Evolutionary conservation across 2,329 filamentous ascomycete genomes (phyloP).

Genomic region (Myriosclerotinia scirpicola): DNA sequence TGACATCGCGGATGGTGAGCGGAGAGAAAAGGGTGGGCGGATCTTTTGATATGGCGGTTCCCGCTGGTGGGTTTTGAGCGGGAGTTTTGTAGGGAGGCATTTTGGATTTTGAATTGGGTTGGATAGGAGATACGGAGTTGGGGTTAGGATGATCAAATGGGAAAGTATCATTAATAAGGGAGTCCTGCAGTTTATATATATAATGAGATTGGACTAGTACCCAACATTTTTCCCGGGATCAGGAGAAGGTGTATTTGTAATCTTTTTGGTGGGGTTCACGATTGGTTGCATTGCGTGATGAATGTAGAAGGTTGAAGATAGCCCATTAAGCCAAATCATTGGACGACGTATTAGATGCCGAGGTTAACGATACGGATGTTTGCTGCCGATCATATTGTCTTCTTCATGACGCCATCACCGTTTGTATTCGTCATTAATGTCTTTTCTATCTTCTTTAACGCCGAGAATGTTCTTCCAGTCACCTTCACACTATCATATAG

Average conservation of each 20-base stretch:
- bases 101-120: not conserved
- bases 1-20: constrained; percentile 46
- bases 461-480: not conserved
- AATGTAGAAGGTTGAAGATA: not conserved
- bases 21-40: constrained; percentile 47
- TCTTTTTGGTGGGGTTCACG: not conserved
- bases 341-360: not conserved
- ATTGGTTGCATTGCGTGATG: not conserved
- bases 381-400: not conserved
- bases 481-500: not conserved
- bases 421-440: not conserved
- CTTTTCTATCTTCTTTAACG: constrained; percentile 4
- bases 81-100: constrained; percentile 12
- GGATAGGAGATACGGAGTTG: not conserved
- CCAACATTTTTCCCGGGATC: not conserved
- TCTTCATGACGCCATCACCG: not conserved
- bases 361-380: not conserved
- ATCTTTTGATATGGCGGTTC: constrained; percentile 35
- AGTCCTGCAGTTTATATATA: not conserved
- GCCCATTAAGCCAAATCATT: not conserved
- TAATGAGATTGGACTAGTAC: not conserved
- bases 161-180: not conserved
- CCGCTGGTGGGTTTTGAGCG: constrained; percentile 34
- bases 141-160: not conserved
- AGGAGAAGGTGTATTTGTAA: constrained; percentile 5